Evolutionary conservation across 768 basidiomycete genomes (phyloP).

Genomic region (Strobilomyces confusus): DNA sequence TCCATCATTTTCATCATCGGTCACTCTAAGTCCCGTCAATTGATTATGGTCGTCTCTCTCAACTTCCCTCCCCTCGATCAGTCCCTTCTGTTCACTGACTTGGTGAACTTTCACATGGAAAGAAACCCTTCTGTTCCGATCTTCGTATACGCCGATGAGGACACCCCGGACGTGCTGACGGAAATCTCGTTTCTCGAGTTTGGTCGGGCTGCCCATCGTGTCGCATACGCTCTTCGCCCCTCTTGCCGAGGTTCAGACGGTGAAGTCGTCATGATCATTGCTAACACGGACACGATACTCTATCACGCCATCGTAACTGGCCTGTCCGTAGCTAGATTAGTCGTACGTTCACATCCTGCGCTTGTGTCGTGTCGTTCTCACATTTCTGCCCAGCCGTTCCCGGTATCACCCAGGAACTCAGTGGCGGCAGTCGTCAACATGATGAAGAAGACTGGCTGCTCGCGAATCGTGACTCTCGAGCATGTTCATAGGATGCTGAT

Average conservation of each 20-base stretch:
- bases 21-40: too few species aligned
- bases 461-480: constrained; percentile 16
- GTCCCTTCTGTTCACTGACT: constrained; percentile 22
- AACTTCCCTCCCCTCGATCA: constrained; percentile 21
- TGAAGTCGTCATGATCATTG: constrained; percentile 22
- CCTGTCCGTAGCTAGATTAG: constrained; percentile 38
- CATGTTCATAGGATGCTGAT: constrained; percentile 19
- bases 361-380: constrained; percentile 22
- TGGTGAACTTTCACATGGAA: too few species aligned
- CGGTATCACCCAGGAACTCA: constrained; percentile 40
- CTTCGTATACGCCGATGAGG: constrained; percentile 16
- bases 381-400: constrained; percentile 29
- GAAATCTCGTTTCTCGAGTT: constrained; percentile 28
- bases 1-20: not conserved
- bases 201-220: constrained; percentile 27
- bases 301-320: constrained; percentile 33
- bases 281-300: constrained; percentile 32
- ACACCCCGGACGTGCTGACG: constrained; percentile 6
- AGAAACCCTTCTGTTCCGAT: constrained; percentile 23
- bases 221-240: constrained; percentile 40
- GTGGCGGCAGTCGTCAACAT: constrained; percentile 33
- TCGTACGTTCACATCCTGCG: constrained; percentile 25
- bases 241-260: constrained; percentile 19
- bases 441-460: constrained; percentile 22
- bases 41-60: constrained; percentile 1